Evolutionary conservation across 305 asterid genomes (phyloP), one percentile per base, ranked within the genome.

Genomic region (Fraxinus angustifolia): DNA sequence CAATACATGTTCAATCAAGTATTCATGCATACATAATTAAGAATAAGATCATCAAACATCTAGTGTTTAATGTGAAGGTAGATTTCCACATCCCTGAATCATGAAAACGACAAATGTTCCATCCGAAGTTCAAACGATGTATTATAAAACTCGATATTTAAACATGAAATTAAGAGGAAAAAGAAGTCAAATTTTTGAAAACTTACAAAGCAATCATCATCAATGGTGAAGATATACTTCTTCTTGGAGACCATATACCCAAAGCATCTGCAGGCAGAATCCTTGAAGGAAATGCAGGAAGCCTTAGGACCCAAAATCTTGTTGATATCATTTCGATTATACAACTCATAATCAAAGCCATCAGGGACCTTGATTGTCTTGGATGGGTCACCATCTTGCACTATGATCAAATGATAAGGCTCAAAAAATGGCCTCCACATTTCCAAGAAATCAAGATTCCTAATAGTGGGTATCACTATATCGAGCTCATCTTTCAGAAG

Each of bases 151-250:
- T 19, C 28, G 35, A 28, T 11, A 12, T 8, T 50, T 50, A n/a
- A 16, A 35, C 6, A 53, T 73, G 36, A n/a, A 73, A 74, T 30
- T 17, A 38, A 2, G 8, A 21, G 10, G 45, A 74, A 38, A 8
- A 74, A 17, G 3, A 19, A 17, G 30, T 19, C 31, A 60, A 48
- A 5, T 12, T 73, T 23, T 19, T 8, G 6, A 19, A 73, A 33
- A 83, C 90, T 83, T 82, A 89, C 91, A 68, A 89, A 89, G 89
- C 92, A 89, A 45, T 89, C 92, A 48, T 89, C 92, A 36, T 89
- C 91, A 56, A 89, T 89, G 62, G 92, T 89, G 92, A 65, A 89
- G 85, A 89, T 88, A 71, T 89, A 89, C 87, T 89, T 89, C 92
- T 89, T 89, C 91, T 89, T 89, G 81, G 91, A 89, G 80, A 88